These are phyloP conservation scores for Neofusicoccum ribis DNA, from an alignment of 2,329 filamentous ascomycete species.

Conservation along the genomic window DNA sequence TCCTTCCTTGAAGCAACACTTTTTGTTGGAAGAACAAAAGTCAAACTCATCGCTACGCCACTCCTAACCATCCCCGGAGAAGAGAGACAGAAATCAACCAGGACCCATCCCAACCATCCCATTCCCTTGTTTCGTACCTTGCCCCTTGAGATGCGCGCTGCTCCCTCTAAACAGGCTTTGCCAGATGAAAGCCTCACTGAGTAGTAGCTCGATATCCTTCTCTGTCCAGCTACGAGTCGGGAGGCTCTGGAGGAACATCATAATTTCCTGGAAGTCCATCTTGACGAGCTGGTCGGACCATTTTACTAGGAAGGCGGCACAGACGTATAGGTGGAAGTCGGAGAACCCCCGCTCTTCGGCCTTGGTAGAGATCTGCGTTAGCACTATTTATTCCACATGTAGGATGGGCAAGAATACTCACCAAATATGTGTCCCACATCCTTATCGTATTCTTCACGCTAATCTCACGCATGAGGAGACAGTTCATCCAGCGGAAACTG, in stretches of 20 bases:
- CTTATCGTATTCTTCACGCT: conserved; percentile 94
- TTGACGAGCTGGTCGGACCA: conserved; percentile 94
- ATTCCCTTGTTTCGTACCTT: conserved; percentile 29
- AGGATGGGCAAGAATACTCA: conserved; percentile 47
- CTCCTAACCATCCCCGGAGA: not conserved
- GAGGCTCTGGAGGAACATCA: conserved; percentile 98
- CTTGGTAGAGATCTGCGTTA: conserved; percentile 48
- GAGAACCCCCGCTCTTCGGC: conserved; percentile 98
- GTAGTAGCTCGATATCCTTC: conserved; percentile 92
- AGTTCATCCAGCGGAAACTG: conserved; percentile 99
- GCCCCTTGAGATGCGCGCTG: conserved; percentile 72
- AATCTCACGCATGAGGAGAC: conserved; percentile 94
- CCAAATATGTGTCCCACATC: conserved; percentile 99
- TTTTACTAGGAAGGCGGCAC: conserved; percentile 95
- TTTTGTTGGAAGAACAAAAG: not conserved
- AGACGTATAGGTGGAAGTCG: conserved; percentile 97
- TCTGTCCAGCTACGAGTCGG: conserved; percentile 95
- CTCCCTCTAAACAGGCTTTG: conserved; percentile 95
- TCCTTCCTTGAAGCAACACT: no score
- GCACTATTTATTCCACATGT: not conserved
- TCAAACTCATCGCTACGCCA: not conserved
- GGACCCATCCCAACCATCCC: conserved; percentile 40
- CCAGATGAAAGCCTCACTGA: conserved; percentile 98
- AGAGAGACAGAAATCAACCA: not conserved
- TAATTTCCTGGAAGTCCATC: conserved; percentile 98